Evolutionary conservation across 2,329 filamentous ascomycete species (phyloP).

Genomic region (Tetracladium maxilliforme): DNA sequence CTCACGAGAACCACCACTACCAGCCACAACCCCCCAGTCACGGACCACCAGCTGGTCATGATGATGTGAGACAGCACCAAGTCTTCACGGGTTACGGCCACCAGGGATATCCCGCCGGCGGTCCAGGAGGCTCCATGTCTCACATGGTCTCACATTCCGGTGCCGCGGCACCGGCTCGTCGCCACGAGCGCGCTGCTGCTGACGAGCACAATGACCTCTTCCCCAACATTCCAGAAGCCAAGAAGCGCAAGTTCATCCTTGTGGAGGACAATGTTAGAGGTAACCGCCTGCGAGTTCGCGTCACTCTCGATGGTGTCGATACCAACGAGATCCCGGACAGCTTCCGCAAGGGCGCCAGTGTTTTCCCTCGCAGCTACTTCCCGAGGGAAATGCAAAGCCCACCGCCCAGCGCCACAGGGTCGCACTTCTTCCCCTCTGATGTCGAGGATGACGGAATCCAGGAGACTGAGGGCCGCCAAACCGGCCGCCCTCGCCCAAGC

Average conservation of each 20-base stretch:
- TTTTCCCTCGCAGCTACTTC: conserved; percentile 85
- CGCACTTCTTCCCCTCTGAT: conserved; percentile 60
- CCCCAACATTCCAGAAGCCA: conserved; percentile 75
- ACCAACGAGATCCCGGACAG: conserved; percentile 94
- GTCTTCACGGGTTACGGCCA: conserved; percentile 58
- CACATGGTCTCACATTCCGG: conserved; percentile 21
- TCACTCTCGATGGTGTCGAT: conserved; percentile 84
- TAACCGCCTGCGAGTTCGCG: conserved; percentile 71
- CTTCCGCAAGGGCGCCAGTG: conserved; percentile 78
- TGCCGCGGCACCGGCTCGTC: conserved; percentile 22
- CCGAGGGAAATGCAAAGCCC: conserved; percentile 85
- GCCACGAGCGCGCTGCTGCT: conserved; percentile 21
- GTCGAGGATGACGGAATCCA: conserved; percentile 43
- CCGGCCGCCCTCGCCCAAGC: conserved; percentile 2
- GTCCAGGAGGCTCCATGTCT: conserved; percentile 38
- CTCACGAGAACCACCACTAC: conserved; percentile 52
- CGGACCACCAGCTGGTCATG: conserved; percentile 28
- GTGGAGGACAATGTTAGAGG: conserved; percentile 80
- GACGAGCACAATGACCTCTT: conserved; percentile 61
- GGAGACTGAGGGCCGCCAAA: no score
- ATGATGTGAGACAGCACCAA: conserved; percentile 60
- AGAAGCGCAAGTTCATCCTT: conserved; percentile 91
- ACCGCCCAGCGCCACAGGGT: conserved; percentile 60
- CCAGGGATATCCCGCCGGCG: conserved; percentile 48
- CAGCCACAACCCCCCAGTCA: conserved; percentile 45